phyloP scores from a whole-genome alignment of 371 early-diverging fungal genomes.

The Entomophthora muscae region DNA sequence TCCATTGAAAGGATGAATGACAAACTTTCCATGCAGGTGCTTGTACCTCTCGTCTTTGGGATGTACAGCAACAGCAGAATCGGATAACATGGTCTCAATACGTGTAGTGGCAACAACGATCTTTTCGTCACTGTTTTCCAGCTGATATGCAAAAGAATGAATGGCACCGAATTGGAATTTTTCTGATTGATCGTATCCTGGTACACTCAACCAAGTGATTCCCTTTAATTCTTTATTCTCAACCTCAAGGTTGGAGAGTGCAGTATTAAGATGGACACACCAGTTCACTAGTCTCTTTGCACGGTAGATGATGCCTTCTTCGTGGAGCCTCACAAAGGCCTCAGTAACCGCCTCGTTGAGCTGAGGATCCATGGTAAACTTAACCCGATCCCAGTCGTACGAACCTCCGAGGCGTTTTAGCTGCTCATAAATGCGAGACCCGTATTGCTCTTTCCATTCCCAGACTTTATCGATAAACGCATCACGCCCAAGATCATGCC shows the following conservation, averaged over 20 bases:
- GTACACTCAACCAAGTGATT: conserved; percentile 63
- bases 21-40: conserved; percentile 85
- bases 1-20: conserved; percentile 87
- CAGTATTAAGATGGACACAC: conserved; percentile 95
- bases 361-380: conserved; percentile 92
- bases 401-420: conserved; percentile 88
- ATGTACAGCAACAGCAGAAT: conserved; percentile 94
- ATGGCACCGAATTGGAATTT: conserved; percentile 98
- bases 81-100: conserved; percentile 99
- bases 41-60: conserved; percentile 60
- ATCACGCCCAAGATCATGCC: conserved; percentile 92
- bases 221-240: conserved; percentile 82
- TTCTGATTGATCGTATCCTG: conserved; percentile 79
- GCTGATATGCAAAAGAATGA: conserved; percentile 78
- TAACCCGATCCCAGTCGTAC: conserved; percentile 84
- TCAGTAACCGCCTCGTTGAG: conserved; percentile 78
- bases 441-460: conserved; percentile 88
- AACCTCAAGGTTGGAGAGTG: conserved; percentile 96
- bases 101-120: conserved; percentile 97
- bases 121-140: conserved; percentile 69
- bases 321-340: conserved; percentile 90
- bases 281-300: conserved; percentile 97
- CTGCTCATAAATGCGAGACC: conserved; percentile 76
- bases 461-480: conserved; percentile 81
- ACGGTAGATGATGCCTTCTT: conserved; percentile 95